Percentiles rank a stretch among this genome's conserved stretches.
These are phyloP conservation scores for Dentipellis sp. DNA, from an alignment of 768 basidiomycete genomes.

Conservation along the genomic window DNA sequence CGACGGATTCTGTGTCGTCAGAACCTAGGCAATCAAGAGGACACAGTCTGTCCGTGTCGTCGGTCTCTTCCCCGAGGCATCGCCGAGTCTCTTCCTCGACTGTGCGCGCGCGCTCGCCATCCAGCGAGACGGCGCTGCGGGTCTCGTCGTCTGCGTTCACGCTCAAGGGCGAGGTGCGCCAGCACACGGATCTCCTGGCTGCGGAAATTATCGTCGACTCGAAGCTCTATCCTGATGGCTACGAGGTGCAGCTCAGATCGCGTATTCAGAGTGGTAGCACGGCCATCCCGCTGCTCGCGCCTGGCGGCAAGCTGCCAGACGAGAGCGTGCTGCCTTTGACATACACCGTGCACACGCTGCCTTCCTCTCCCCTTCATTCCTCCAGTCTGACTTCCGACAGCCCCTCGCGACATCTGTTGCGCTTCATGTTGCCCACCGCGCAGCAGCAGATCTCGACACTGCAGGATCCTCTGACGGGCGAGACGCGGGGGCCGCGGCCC, in stretches of 20 bases:
- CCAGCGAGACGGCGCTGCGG: slow-evolving; percentile 23
- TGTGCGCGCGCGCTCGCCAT: slow-evolving; percentile 23
- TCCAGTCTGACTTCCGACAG: slow-evolving; percentile 47
- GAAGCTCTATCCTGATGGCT: slow-evolving; percentile 73
- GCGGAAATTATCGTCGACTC: slow-evolving; percentile 77
- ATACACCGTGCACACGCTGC: slow-evolving; percentile 63
- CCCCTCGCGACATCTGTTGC: slow-evolving; percentile 62
- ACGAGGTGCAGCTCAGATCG: slow-evolving; percentile 42
- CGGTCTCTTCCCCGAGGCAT: slow-evolving; percentile 3
- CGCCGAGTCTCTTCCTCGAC: slow-evolving; percentile 10
- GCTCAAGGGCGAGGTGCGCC: slow-evolving; percentile 48
- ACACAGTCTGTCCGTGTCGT: slow-evolving; percentile 12
- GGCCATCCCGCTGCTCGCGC: slow-evolving; percentile 26
- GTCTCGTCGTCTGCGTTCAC: slow-evolving; percentile 49
- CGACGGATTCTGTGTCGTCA: slow-evolving; percentile 2
- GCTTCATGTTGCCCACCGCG: slow-evolving; percentile 75
- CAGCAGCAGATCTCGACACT: slow-evolving; percentile 71
- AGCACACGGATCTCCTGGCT: slow-evolving; percentile 62
- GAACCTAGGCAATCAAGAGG: background rate
- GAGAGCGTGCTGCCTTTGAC: slow-evolving; percentile 38
- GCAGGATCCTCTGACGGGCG: slow-evolving; percentile 73
- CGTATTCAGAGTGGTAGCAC: slow-evolving; percentile 29
- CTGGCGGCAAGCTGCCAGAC: background rate
- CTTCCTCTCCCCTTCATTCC: slow-evolving; percentile 75
- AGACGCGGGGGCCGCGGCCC: slow-evolving; percentile 45